These are phyloP conservation scores for Backusella tuberculispora DNA, from an alignment of 192 early-diverging fungal genomes.

Conservation along the genomic window DNA sequence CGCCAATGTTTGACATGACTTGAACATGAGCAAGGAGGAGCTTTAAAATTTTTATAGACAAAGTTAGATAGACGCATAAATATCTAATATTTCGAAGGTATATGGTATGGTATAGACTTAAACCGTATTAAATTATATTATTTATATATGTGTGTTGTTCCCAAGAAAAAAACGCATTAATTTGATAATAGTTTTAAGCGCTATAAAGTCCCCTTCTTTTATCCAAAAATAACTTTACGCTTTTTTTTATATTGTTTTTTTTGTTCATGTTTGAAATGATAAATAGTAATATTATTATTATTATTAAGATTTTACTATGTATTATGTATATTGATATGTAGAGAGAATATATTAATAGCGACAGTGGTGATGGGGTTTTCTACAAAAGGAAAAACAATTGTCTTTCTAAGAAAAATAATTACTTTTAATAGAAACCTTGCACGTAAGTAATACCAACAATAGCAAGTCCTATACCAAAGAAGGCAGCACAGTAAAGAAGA, in stretches of 20 bases:
- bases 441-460: constrained; percentile 28
- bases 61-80: neutral
- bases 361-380: too few species aligned
- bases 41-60: neutral
- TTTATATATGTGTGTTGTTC: too few species aligned
- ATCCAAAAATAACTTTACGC: too few species aligned
- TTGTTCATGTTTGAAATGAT: neutral
- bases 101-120: neutral
- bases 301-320: neutral
- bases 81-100: neutral
- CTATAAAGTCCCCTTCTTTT: too few species aligned
- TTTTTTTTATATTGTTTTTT: too few species aligned
- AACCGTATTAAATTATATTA: neutral
- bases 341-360: neutral
- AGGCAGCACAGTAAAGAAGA: constrained; percentile 23
- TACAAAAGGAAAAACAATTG: too few species aligned
- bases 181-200: too few species aligned
- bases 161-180: too few species aligned
- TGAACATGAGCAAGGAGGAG: neutral
- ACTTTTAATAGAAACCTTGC: constrained; percentile 25
- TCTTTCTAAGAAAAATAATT: neutral
- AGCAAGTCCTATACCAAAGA: constrained; percentile 32
- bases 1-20: neutral
- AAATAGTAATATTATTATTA: neutral
- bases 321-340: neutral